A percentile compares a stretch with the other conserved stretches of the same genome.
Conservation (phyloP, 1,284 basidiomycete species). For the Lignosus rhinocerotis region DNA sequence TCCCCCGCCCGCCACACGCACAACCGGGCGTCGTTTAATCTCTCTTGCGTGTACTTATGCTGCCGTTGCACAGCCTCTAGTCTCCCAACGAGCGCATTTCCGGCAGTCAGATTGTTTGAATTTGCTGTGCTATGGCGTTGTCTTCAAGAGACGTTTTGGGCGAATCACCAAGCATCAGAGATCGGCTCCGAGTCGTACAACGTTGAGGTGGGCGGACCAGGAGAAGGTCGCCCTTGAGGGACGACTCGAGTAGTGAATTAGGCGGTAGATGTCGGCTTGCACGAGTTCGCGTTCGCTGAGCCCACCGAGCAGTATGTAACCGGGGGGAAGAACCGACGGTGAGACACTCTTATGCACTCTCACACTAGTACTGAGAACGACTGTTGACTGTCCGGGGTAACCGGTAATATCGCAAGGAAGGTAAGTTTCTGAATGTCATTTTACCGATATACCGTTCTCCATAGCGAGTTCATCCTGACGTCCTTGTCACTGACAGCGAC, state of each 20-base stretch:
- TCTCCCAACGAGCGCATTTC: neutral
- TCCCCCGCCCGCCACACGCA: too few relatives aligned
- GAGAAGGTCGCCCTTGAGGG: slow-evolving; percentile 2
- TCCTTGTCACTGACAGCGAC: too few relatives aligned
- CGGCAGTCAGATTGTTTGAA: neutral
- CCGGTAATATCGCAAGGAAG: slow-evolving; percentile 23
- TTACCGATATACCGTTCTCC: too few relatives aligned
- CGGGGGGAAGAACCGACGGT: slow-evolving; percentile 16
- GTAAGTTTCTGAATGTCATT: slow-evolving; percentile 19
- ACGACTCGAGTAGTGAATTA: slow-evolving; percentile 9
- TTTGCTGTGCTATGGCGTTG: too few relatives aligned
- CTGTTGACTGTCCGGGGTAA: neutral
- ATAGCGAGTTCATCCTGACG: too few relatives aligned
- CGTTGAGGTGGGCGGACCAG: neutral
- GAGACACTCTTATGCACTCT: neutral
- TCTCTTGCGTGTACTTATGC: too few relatives aligned
- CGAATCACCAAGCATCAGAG: slow-evolving; percentile 9
- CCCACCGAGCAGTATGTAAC: slow-evolving; percentile 18
- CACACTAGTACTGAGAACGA: neutral
- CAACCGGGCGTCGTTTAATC: neutral
- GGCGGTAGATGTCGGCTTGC: slow-evolving; percentile 18
- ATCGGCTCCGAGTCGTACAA: neutral
- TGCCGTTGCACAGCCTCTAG: too few relatives aligned
- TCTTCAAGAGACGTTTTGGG: too few relatives aligned
- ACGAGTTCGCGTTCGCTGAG: slow-evolving; percentile 22